Evolutionary conservation across 345 rosid genomes (phyloP).

Genomic region (Lumnitzera littorea): DNA sequence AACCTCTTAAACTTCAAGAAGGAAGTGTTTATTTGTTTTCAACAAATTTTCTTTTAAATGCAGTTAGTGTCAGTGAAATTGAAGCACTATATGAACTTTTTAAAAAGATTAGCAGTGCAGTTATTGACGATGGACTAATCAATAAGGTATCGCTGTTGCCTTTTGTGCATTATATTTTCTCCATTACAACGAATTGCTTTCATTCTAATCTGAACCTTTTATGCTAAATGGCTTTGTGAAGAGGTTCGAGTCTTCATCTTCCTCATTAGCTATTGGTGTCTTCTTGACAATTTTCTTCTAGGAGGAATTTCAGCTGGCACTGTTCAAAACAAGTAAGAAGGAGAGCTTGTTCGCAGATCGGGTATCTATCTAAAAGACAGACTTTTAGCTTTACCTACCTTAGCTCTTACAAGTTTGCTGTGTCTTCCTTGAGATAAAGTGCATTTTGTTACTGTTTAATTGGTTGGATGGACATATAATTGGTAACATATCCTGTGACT

Average conservation of each 20-base stretch:
- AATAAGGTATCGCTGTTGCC: constrained; percentile 51
- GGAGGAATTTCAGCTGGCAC: constrained; percentile 97
- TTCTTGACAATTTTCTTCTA: constrained; percentile 3
- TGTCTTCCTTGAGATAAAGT: too few species aligned
- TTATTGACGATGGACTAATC: constrained; percentile 88
- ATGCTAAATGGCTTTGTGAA: not conserved
- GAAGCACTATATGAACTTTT: constrained; percentile 89
- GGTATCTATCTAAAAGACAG: constrained; percentile 24
- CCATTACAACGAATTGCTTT: not conserved
- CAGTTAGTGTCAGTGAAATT: constrained; percentile 93
- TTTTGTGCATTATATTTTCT: not conserved
- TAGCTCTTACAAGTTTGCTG: not conserved
- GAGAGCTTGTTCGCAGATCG: constrained; percentile 99
- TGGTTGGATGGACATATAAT: too few species aligned
- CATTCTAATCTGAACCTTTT: not conserved
- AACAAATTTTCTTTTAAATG: constrained; percentile 8
- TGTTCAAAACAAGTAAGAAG: constrained; percentile 94
- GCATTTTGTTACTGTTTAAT: too few species aligned
- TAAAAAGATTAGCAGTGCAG: constrained; percentile 95
- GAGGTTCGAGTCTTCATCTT: too few species aligned
- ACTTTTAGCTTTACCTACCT: not conserved
- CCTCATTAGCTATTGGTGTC: too few species aligned
- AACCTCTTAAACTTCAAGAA: not conserved
- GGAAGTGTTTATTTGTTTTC: not conserved
- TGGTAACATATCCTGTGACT: too few species aligned